These are phyloP conservation scores for Fusarium compactum DNA, from an alignment of 2,329 filamentous ascomycete genomes.

Conservation along the genomic window DNA sequence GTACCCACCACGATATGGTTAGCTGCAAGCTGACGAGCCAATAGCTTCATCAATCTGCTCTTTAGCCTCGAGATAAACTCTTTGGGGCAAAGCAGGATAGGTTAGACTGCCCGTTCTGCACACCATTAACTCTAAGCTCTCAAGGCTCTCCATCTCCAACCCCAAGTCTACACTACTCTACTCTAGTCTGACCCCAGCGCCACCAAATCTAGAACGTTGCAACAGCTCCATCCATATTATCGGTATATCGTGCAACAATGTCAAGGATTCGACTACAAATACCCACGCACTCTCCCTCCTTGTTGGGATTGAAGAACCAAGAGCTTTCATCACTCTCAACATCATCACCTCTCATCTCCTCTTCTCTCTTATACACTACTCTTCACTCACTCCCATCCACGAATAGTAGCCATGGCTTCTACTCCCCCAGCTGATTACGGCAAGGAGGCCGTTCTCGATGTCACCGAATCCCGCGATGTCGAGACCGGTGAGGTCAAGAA, in stretches of 20 bases:
- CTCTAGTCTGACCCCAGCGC: slow-evolving; percentile 15
- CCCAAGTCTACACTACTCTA: slow-evolving; percentile 4
- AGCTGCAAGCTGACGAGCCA: slow-evolving; percentile 11
- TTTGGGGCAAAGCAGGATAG: slow-evolving; percentile 19
- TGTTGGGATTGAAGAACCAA: slow-evolving; percentile 29
- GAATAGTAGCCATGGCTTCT: slow-evolving; percentile 33
- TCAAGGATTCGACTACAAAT: slow-evolving; percentile 37
- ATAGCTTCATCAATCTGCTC: slow-evolving; percentile 1
- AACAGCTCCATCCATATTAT: slow-evolving; percentile 16
- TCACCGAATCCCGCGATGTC: slow-evolving; percentile 32
- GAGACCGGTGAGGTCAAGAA: slow-evolving; percentile 38
- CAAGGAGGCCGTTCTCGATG: slow-evolving; percentile 39
- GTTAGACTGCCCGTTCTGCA: slow-evolving; percentile 38
- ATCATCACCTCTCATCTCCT: background rate
- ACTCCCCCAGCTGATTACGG: slow-evolving; percentile 35
- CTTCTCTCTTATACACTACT: slow-evolving; percentile 8
- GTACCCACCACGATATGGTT: slow-evolving; percentile 33
- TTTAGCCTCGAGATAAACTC: slow-evolving; percentile 35
- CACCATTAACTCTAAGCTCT: slow-evolving; percentile 29
- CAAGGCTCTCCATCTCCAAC: slow-evolving; percentile 20
- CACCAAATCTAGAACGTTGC: slow-evolving; percentile 38
- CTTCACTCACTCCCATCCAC: background rate
- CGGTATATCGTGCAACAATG: slow-evolving; percentile 12
- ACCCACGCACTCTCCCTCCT: slow-evolving; percentile 15
- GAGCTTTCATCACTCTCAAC: slow-evolving; percentile 37